These are phyloP conservation scores for Leccinum pachyderme DNA, from an alignment of 1,284 basidiomycete species.

Conservation along the genomic window DNA sequence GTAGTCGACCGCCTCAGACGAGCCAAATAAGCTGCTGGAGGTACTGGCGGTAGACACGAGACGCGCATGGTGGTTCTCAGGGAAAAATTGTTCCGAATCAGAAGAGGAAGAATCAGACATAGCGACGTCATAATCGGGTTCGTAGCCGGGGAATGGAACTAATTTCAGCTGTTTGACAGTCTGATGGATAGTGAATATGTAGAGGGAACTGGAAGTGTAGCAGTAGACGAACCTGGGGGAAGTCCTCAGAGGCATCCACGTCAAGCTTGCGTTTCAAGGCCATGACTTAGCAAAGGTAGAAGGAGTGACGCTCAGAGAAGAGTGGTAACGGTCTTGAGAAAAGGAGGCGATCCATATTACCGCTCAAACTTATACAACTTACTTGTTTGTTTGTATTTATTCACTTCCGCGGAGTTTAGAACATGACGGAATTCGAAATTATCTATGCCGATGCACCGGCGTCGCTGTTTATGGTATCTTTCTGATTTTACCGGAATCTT, in stretches of 20 bases:
- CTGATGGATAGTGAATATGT: constrained; percentile 34
- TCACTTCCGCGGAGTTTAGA: constrained; percentile 22
- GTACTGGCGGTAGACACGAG: constrained; percentile 65
- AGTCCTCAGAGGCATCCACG: constrained; percentile 51
- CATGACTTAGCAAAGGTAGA: constrained; percentile 42
- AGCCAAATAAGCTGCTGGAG: constrained; percentile 43
- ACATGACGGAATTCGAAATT: constrained; percentile 17
- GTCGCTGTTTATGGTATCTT: constrained; percentile 2
- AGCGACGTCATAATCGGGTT: constrained; percentile 58
- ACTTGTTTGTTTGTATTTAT: constrained; percentile 30
- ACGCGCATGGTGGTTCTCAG: constrained; percentile 58
- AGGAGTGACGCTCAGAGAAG: constrained; percentile 2
- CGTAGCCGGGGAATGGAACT: constrained; percentile 65
- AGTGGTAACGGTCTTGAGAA: constrained; percentile 25
- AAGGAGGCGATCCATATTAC: constrained; percentile 22
- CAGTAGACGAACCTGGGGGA: constrained; percentile 40
- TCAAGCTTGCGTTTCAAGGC: constrained; percentile 73
- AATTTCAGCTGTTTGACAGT: constrained; percentile 68
- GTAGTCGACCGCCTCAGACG: constrained; percentile 38
- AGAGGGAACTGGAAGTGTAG: constrained; percentile 11
- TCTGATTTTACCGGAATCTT: constrained; percentile 15
- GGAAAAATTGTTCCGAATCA: constrained; percentile 53
- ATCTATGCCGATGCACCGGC: constrained; percentile 18
- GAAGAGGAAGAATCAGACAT: constrained; percentile 59
- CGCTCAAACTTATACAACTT: constrained; percentile 33